Evolutionary conservation across 345 rosid genomes (phyloP), one percentile per base, ranked within the genome.

Genomic region (Aquilaria sinensis): DNA sequence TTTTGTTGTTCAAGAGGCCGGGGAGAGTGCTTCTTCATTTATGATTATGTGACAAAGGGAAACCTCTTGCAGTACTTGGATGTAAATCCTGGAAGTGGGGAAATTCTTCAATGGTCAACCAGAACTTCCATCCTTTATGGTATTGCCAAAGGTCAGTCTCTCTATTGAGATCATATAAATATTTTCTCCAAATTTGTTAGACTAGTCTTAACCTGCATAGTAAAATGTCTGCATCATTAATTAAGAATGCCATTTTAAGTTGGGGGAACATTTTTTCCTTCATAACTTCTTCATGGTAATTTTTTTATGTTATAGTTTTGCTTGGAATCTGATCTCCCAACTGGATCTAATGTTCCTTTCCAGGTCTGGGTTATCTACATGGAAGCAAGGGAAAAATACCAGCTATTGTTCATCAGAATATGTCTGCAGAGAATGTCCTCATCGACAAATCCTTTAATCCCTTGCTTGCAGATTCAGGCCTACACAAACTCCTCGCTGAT

Each of bases 1-100:
- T 78, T 94, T 67, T 91, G 99, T 69, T 94, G 99, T 83, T 90
- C 99, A 0, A 84, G 79, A 67, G 97, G 99, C 13, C 80, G 99
- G 11, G 96, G 97, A 5, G 99, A 90, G 72, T 94, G 96, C 56
- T 88, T 91, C 65, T 88, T 94, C 61, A 76, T 94, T 13, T 88
- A 90, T 41, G 96, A 94, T 77, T 81, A 74, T 64, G 90, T 88
- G n/a, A 85, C 90, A 0, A 87, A 81, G 48, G 99, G 99, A 51
- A 94, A 84, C 57, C 77, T 94, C 67, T 72, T 74, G 80, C 87
- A 78, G 81, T 78, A 90, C 72, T 96, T 94, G 34, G 96, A 90
- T 51, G 77, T 75, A 1, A 73, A 79, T 70, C 83, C 61, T 12
- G 91, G 78, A 60, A 76, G 64, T 12, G 88, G 79, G 29, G 76